phyloP scores from a whole-genome alignment of 2,329 filamentous ascomycete species.

The Dothistroma septosporum region DNA sequence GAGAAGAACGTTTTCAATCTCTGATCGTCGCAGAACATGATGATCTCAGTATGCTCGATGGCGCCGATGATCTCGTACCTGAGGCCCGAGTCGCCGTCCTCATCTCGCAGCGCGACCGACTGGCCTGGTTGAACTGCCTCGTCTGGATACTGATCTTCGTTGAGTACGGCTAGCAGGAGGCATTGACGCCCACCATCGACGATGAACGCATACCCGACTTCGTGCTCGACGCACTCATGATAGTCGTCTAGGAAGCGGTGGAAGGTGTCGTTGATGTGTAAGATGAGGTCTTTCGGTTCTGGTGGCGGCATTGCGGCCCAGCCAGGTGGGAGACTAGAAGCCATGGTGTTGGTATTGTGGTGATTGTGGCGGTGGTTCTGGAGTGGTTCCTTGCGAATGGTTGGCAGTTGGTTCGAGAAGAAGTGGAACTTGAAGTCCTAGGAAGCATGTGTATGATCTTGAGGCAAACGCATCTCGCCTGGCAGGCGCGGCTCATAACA shows the following conservation, averaged over 20 bases:
- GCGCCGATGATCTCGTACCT: slow-evolving; percentile 1
- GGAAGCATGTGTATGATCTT: background rate
- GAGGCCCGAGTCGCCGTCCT: background rate
- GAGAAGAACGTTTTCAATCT: background rate
- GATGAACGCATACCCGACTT: background rate
- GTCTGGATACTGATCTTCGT: background rate
- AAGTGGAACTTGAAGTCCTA: background rate
- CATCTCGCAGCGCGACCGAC: background rate
- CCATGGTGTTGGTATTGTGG: background rate
- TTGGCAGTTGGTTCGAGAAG: background rate
- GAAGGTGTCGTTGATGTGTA: background rate
- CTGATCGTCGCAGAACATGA: background rate
- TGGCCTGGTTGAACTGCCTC: background rate
- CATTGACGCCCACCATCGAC: background rate
- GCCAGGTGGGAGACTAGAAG: background rate
- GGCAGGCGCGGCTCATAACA: background rate
- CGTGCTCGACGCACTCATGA: background rate
- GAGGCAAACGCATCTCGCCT: background rate
- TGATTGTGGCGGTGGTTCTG: background rate
- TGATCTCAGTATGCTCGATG: background rate
- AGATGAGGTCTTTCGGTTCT: background rate
- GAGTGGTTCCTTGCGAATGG: background rate
- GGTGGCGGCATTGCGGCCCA: background rate
- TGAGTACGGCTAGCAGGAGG: background rate
- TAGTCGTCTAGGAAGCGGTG: background rate